Conservation (phyloP, 23 red algal species). For the Cyanidium caldarium region DNA sequence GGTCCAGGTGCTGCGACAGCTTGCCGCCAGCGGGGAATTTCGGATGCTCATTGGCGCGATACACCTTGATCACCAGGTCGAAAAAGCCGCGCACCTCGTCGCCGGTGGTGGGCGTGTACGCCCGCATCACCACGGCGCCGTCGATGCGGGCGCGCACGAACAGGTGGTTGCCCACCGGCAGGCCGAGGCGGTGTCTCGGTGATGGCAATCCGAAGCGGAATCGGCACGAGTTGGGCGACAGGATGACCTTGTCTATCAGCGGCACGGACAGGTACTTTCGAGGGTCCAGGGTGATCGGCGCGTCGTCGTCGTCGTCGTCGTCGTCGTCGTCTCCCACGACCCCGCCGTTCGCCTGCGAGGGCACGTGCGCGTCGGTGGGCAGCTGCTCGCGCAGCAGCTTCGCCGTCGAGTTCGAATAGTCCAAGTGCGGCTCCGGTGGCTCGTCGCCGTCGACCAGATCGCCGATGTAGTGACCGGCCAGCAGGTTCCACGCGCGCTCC, state of each 20-base stretch:
- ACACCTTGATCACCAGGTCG: conserved; percentile 88
- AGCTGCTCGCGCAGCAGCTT: conserved; percentile 55
- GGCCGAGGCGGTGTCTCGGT: conserved; percentile 31
- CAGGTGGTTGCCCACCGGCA: conserved; percentile 85
- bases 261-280: conserved; percentile 44
- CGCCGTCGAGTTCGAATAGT: conserved; percentile 44
- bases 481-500: conserved; percentile 38
- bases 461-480: conserved; percentile 75
- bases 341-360: neutral
- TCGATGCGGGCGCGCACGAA: conserved; percentile 47
- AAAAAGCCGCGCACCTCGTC: conserved; percentile 45
- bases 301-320: neutral
- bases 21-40: conserved; percentile 76
- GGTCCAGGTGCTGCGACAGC: conserved; percentile 85
- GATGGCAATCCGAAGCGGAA: conserved; percentile 73
- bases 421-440: neutral
- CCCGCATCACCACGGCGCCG: conserved; percentile 61
- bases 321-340: neutral
- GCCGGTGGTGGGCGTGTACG: conserved; percentile 80
- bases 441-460: conserved; percentile 20
- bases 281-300: conserved; percentile 35
- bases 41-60: conserved; percentile 54
- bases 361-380: neutral
- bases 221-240: conserved; percentile 43
- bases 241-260: conserved; percentile 42